Percentiles rank a stretch among this genome's conserved stretches.
phyloP scores from a whole-genome alignment of 441 rosid species.

The Eutrema salsugineum region DNA sequence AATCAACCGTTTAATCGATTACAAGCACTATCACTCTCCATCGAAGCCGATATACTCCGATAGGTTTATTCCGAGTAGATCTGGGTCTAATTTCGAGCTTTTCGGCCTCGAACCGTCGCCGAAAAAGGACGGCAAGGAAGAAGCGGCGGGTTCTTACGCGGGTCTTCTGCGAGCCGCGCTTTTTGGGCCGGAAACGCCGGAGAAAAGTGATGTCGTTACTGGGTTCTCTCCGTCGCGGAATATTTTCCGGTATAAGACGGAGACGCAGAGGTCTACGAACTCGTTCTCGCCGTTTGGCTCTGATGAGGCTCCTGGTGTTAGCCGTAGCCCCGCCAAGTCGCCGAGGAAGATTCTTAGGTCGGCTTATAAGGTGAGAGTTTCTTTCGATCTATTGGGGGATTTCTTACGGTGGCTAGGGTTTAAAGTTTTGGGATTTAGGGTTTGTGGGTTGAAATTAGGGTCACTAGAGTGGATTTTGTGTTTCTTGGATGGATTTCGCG shows the following conservation, averaged over 20 bases:
- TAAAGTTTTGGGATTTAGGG: background rate
- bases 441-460: background rate
- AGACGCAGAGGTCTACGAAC: conserved; percentile 63
- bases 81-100: conserved; percentile 77
- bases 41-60: conserved; percentile 80
- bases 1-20: conserved; percentile 64
- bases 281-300: conserved; percentile 65
- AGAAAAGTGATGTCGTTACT: conserved; percentile 41
- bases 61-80: conserved; percentile 86
- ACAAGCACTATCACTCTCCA: conserved; percentile 56
- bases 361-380: conserved; percentile 65
- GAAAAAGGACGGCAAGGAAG: conserved; percentile 45
- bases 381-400: background rate
- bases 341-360: conserved; percentile 80
- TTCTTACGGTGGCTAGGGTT: background rate
- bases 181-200: conserved; percentile 75
- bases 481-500: background rate
- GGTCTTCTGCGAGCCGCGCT: conserved; percentile 60
- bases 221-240: conserved; percentile 39
- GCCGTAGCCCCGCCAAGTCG: conserved; percentile 58
- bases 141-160: conserved; percentile 56
- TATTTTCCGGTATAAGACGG: conserved; percentile 77
- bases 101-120: conserved; percentile 50
- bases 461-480: background rate
- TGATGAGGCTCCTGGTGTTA: conserved; percentile 55